These are phyloP conservation scores for Colletotrichum sp. DNA, from an alignment of 2,329 filamentous ascomycete genomes.

Conservation along the genomic window DNA sequence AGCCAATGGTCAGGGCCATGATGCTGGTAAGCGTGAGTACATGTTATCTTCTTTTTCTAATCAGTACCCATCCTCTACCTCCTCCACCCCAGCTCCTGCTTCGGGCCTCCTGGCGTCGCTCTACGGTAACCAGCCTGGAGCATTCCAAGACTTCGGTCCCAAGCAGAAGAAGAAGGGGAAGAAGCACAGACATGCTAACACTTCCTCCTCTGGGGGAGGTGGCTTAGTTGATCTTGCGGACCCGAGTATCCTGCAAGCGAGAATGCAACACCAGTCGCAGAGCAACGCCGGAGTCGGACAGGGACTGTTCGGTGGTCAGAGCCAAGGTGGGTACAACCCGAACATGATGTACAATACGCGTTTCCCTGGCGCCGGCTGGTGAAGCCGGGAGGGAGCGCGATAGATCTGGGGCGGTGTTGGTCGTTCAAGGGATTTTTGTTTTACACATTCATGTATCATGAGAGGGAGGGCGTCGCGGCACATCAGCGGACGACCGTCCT, in stretches of 20 bases:
- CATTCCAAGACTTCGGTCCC: conserved; percentile 89
- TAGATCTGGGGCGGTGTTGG: conserved; percentile 13
- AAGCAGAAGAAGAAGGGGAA: conserved; percentile 99
- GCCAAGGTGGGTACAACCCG: conserved; percentile 94
- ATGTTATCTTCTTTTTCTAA: conserved; percentile 91
- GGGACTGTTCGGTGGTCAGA: conserved; percentile 86
- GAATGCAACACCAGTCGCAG: conserved; percentile 88
- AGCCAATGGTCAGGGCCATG: conserved; percentile 74
- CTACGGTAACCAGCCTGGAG: conserved; percentile 85
- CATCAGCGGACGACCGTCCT: conserved; percentile 4
- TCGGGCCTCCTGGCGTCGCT: conserved; percentile 90
- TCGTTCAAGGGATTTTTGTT: conserved; percentile 18
- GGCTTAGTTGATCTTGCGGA: conserved; percentile 99
- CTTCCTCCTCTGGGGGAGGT: conserved; percentile 99
- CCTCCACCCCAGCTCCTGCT: conserved; percentile 86
- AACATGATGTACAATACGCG: conserved; percentile 76
- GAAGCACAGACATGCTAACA: conserved; percentile 99
- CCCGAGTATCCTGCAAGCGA: conserved; percentile 98
- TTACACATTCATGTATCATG: conserved; percentile 24
- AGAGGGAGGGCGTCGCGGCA: conserved; percentile 18
- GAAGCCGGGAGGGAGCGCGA: not conserved
- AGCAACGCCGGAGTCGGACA: conserved; percentile 85
- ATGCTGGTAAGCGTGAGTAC: conserved; percentile 98
- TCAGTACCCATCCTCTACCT: conserved; percentile 82
- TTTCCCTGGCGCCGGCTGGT: conserved; percentile 27